phyloP scores from a whole-genome alignment of 2,329 filamentous ascomycete species.

The Trichoderma brevicompactum region DNA sequence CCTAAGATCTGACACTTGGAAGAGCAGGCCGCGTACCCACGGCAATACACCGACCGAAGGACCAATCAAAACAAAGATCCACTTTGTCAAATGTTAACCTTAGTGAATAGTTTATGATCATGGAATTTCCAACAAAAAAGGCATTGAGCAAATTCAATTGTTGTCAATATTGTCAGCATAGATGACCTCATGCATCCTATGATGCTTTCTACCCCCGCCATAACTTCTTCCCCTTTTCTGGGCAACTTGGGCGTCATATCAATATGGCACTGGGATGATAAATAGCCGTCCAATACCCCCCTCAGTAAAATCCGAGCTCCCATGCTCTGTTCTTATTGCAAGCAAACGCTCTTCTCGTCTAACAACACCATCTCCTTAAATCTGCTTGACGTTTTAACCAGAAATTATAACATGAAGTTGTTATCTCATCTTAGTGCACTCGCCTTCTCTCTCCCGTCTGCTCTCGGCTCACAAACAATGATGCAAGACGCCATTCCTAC shows the following conservation, averaged over 20 bases:
- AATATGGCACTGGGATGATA: no score
- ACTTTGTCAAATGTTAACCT: neutral
- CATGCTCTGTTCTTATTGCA: no score
- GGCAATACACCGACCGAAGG: neutral
- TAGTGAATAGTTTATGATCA: neutral
- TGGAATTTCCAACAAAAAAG: neutral
- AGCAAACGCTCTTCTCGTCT: no score
- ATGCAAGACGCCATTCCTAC: neutral
- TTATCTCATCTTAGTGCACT: neutral
- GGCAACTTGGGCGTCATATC: neutral
- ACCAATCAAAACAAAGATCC: neutral
- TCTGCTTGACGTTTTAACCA: neutral
- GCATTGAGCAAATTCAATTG: neutral
- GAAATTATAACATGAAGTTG: neutral
- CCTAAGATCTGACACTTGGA: neutral
- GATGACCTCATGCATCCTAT: neutral
- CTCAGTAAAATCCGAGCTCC: neutral
- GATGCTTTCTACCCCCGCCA: neutral
- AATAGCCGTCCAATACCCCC: neutral
- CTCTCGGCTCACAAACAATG: neutral
- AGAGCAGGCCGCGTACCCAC: neutral
- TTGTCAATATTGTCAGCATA: no score
- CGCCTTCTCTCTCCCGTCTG: constrained; percentile 1
- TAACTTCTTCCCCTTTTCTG: no score
- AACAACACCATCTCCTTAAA: no score